Evolutionary conservation across 1,284 basidiomycete genomes (phyloP).

Genomic region (Marasmius fiardii): DNA sequence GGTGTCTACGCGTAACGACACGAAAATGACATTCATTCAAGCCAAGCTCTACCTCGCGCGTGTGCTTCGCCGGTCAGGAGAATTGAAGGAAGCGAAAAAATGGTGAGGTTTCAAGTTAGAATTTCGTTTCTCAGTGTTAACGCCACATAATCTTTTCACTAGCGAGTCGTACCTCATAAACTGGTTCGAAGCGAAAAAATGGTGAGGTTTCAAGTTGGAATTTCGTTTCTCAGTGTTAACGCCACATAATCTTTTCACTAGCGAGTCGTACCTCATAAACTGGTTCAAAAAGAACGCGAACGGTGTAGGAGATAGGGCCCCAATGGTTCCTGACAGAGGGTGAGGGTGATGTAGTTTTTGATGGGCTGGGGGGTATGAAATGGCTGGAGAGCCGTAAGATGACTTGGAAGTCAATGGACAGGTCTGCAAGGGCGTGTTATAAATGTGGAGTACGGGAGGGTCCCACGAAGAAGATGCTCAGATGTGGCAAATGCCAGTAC

Average conservation of each 20-base stretch:
- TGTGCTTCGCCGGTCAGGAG: neutral
- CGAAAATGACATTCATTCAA: neutral
- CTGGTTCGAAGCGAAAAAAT: constrained; percentile 1
- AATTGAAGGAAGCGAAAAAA: neutral
- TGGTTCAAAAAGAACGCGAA: constrained; percentile 1
- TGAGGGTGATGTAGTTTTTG: constrained; percentile 7
- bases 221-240: neutral
- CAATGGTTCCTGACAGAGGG: neutral
- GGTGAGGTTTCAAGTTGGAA: neutral
- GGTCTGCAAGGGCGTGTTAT: constrained; percentile 5
- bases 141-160: neutral
- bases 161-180: too few relatives aligned
- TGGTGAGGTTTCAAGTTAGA: neutral
- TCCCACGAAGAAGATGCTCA: constrained; percentile 7
- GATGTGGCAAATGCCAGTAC: constrained; percentile 15
- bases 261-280: neutral
- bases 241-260: neutral
- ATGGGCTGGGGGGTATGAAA: constrained; percentile 10
- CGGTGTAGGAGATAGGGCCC: neutral
- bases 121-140: neutral
- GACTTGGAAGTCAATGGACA: constrained; percentile 8
- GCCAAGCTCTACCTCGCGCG: neutral
- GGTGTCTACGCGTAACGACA: neutral
- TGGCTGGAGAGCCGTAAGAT: constrained; percentile 14
- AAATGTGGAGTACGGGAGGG: constrained; percentile 12